phyloP scores from a whole-genome alignment of 1,139 yeast species.

The Hansenula lynferdii region DNA sequence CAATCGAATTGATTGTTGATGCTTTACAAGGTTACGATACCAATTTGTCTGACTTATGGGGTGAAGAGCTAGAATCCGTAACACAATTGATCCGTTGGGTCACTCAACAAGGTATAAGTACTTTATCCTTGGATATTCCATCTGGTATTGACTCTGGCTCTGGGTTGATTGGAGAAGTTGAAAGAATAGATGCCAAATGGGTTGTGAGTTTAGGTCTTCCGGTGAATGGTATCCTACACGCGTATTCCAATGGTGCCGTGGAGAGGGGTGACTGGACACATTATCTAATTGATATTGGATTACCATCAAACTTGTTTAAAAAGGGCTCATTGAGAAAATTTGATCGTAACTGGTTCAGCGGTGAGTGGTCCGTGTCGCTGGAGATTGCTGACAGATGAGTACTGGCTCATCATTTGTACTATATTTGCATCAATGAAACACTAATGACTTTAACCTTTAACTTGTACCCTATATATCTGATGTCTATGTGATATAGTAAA shows the following conservation, averaged over 20 bases:
- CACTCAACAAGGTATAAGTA: constrained; percentile 46
- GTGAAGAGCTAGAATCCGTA: constrained; percentile 44
- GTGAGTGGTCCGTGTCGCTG: constrained; percentile 23
- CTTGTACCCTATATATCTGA: not conserved
- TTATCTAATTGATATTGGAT: constrained; percentile 69
- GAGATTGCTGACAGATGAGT: constrained; percentile 4
- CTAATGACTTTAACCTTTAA: not conserved
- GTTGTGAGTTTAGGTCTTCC: constrained; percentile 76
- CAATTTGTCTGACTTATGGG: constrained; percentile 45
- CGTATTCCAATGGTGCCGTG: constrained; percentile 42
- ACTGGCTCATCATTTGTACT: not conserved
- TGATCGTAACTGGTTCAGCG: constrained; percentile 36
- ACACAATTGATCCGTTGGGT: constrained; percentile 61
- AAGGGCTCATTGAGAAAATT: constrained; percentile 39
- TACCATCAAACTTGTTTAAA: constrained; percentile 42
- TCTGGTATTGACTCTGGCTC: constrained; percentile 85
- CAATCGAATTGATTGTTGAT: constrained; percentile 74
- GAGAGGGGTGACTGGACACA: constrained; percentile 44
- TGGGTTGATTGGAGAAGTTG: constrained; percentile 41
- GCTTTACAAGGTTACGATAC: constrained; percentile 82
- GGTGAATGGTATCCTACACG: constrained; percentile 57
- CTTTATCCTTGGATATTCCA: constrained; percentile 74
- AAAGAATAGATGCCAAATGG: constrained; percentile 24
- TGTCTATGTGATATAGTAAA: not conserved
- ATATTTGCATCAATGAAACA: not conserved